Conservation (phyloP, 352 stramenopile species). For the Globisporangium nagaii region DNA sequence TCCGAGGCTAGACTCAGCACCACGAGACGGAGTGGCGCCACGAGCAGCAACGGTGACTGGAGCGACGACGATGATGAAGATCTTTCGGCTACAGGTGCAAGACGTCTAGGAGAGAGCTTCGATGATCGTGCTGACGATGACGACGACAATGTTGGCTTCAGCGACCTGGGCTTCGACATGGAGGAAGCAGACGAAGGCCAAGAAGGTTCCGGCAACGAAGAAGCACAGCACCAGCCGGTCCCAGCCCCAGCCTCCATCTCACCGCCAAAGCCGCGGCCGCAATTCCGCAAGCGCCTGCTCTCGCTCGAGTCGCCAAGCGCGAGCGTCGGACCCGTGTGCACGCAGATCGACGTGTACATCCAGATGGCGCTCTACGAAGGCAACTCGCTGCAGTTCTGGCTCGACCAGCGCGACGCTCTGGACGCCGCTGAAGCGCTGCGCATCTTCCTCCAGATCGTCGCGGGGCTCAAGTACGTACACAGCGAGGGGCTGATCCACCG, state of each 20-base stretch:
- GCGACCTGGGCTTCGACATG: constrained; percentile 61
- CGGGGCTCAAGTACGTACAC: constrained; percentile 76
- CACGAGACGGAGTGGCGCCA: constrained; percentile 11
- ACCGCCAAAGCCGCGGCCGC: not conserved
- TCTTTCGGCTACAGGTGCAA: not conserved
- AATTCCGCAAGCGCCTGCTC: constrained; percentile 1
- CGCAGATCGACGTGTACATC: constrained; percentile 85
- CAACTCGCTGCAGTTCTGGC: constrained; percentile 82
- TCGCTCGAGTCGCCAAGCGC: constrained; percentile 17
- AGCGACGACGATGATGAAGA: constrained; percentile 19
- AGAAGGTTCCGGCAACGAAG: not conserved
- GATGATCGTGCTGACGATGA: constrained; percentile 18
- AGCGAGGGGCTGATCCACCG: constrained; percentile 63
- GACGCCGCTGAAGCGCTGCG: constrained; percentile 48
- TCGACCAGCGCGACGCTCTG: constrained; percentile 43
- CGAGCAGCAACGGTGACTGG: not conserved
- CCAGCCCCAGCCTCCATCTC: not conserved
- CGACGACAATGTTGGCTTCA: constrained; percentile 28
- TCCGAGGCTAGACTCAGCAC: not conserved
- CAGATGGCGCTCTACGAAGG: constrained; percentile 94
- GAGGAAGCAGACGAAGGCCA: constrained; percentile 9
- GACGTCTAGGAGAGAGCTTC: not conserved
- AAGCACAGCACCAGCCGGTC: not conserved
- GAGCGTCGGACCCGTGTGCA: constrained; percentile 31
- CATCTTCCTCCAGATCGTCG: constrained; percentile 71